phyloP scores from a whole-genome alignment of 2,329 filamentous ascomycete genomes.

The Aspergillus sp. region DNA sequence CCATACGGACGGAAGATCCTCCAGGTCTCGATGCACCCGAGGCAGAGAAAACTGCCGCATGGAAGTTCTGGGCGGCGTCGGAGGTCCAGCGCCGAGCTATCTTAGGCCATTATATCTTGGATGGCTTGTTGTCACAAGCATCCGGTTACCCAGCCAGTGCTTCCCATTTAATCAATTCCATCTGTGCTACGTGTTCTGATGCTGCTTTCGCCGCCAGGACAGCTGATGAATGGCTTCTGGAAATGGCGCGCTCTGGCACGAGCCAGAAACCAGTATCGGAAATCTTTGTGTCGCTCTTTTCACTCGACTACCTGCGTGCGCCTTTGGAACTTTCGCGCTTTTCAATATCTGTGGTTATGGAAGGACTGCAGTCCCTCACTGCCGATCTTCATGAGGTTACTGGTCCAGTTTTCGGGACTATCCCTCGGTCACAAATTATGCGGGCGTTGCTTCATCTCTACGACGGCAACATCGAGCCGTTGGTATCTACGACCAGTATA shows the following conservation, averaged over 20 bases:
- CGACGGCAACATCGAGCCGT: conserved; percentile 2
- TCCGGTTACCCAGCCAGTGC: conserved; percentile 13
- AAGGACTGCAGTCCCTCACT: conserved; percentile 9
- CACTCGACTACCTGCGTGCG: neutral
- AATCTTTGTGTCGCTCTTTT: conserved; percentile 2
- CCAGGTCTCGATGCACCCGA: conserved; percentile 2
- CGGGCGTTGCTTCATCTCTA: conserved; percentile 7
- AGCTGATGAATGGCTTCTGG: conserved; percentile 11
- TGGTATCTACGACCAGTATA: neutral
- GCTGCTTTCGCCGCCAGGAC: conserved; percentile 11
- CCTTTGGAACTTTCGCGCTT: conserved; percentile 5
- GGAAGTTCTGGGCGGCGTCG: conserved; percentile 11
- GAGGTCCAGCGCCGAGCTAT: conserved; percentile 14
- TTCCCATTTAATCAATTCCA: conserved; percentile 13
- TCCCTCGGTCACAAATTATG: conserved; percentile 4
- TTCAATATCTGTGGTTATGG: conserved; percentile 8
- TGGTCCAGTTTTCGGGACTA: conserved; percentile 3
- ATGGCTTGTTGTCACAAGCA: conserved; percentile 14
- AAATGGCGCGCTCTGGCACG: conserved; percentile 1
- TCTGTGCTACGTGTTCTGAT: conserved; percentile 9
- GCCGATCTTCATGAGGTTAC: conserved; percentile 6
- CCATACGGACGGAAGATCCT: neutral
- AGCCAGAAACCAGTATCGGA: conserved; percentile 2
- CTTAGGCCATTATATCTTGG: conserved; percentile 12
- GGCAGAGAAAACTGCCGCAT: conserved; percentile 4